These are phyloP conservation scores for Taphrina confusa DNA, from an alignment of 1,139 yeast genomes.

Conservation along the genomic window DNA sequence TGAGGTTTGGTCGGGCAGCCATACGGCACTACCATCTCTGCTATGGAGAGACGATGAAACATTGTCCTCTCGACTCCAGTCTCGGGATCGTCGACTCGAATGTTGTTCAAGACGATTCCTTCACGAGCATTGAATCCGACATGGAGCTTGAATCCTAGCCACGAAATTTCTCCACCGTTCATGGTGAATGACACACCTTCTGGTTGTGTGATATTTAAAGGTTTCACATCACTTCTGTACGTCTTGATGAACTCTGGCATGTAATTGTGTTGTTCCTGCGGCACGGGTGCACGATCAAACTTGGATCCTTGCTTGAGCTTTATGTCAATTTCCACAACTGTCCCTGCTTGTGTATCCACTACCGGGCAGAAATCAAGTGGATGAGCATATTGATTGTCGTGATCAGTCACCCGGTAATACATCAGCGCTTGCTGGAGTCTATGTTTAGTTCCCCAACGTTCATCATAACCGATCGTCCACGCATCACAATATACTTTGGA, in stretches of 20 bases:
- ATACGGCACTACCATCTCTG: conserved; percentile 84
- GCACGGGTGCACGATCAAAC: conserved; percentile 68
- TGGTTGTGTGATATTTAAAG: conserved; percentile 72
- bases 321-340: conserved; percentile 71
- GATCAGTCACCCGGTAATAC: conserved; percentile 75
- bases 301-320: conserved; percentile 47
- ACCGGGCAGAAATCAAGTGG: conserved; percentile 83
- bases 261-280: conserved; percentile 69
- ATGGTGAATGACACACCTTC: conserved; percentile 76
- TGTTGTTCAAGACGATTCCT: conserved; percentile 76
- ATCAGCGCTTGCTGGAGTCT: conserved; percentile 79
- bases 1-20: conserved; percentile 79
- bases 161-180: conserved; percentile 66
- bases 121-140: conserved; percentile 83
- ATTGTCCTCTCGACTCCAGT: conserved; percentile 64
- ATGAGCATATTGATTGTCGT: conserved; percentile 80
- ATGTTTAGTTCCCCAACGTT: conserved; percentile 75
- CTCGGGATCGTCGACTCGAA: conserved; percentile 65
- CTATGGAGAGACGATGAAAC: conserved; percentile 73
- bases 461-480: conserved; percentile 84
- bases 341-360: conserved; percentile 68
- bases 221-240: conserved; percentile 62
- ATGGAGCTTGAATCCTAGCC: conserved; percentile 77
- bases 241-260: conserved; percentile 66
- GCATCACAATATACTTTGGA: conserved; percentile 75